Base-by-base conservation (phyloP, 164 flowering plant species). In the Warburgia ugandensis region DNA sequence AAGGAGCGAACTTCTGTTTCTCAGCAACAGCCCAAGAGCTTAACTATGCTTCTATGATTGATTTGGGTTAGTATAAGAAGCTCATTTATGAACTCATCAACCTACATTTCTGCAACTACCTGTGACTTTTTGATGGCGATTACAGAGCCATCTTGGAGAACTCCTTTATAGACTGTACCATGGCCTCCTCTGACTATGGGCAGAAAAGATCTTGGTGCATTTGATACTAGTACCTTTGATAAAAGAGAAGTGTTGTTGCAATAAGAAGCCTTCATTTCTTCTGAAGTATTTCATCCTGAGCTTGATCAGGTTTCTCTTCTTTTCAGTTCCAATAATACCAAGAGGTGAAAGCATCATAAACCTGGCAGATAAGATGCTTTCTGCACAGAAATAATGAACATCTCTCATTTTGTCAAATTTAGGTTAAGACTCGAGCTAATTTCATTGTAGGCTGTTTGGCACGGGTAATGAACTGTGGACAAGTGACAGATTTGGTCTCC, bases 11-110 rank as follows among this genome's bases (percentile, higher is more conserved):
- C 20, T 29, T 52, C 23, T 14, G 57, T 52, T 40, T 52, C 64
- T 17, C 52, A 44, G 41, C 64, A 52, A 29, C 64, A 60, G 27
- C 64, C 64, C 28, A 51, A 33, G 50, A 54, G 45, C 55, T 52
- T 64, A 14, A 64, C 62, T 8, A 58, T 41, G 17, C 48, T 56
- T 5, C 44, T 29, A 6, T 64, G 68, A 21, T 47, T 64, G 38
- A 52, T 52, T 13, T 51, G 66, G 14, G 52, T 19, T 16, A 62
- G 40, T n/a, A 62, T 50, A 14, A 52, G 33, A 10, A 65, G 33
- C 47, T 59, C 68, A 45, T 65, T 59, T 20, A 65, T 55, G 52
- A 59, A 65, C n/a, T 54, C 52, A 21, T 42, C 52, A 1, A 50
- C 38, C 36, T 54, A 64, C 17, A 30, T 48, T 26, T 59, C 16